Conservation (phyloP, 805 yeast genomes). For the Hanseniaspora thailandica region DNA sequence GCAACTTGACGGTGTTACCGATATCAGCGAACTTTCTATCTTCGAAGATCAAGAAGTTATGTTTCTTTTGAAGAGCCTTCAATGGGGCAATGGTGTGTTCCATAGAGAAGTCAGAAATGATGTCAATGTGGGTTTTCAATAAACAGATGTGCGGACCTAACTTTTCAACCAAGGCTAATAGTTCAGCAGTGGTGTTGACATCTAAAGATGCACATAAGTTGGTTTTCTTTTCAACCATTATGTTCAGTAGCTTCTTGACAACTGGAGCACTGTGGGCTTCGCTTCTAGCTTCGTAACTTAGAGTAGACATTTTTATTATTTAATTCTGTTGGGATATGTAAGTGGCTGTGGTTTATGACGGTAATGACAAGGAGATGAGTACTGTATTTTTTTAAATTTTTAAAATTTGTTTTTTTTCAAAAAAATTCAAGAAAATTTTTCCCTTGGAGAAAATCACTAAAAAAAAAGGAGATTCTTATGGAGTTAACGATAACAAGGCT, state of each 20-base stretch:
- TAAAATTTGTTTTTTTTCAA: too few relatives aligned
- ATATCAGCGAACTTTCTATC: constrained; percentile 98
- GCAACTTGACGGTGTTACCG: constrained; percentile 92
- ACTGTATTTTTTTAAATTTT: too few relatives aligned
- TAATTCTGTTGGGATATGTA: too few relatives aligned
- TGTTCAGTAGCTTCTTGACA: constrained; percentile 56
- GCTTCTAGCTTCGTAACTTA: constrained; percentile 59
- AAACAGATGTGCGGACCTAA: constrained; percentile 87
- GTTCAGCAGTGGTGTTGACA: constrained; percentile 67
- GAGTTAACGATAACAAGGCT: too few relatives aligned
- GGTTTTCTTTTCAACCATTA: constrained; percentile 71
- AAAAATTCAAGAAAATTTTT: too few relatives aligned
- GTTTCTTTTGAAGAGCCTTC: constrained; percentile 58
- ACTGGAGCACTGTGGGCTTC: constrained; percentile 60
- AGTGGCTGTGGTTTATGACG: too few relatives aligned
- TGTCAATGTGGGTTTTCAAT: constrained; percentile 90
- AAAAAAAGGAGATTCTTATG: too few relatives aligned
- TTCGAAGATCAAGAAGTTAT: constrained; percentile 84
- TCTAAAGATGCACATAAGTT: constrained; percentile 93
- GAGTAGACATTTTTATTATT: constrained; percentile 3
- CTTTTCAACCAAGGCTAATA: constrained; percentile 57
- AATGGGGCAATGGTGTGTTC: constrained; percentile 72
- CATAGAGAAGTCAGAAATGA: constrained; percentile 74
- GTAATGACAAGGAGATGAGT: too few relatives aligned
- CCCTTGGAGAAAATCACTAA: too few relatives aligned